phyloP scores from a whole-genome alignment of 2,329 filamentous ascomycete genomes.

The Colletotrichum tropicale region DNA sequence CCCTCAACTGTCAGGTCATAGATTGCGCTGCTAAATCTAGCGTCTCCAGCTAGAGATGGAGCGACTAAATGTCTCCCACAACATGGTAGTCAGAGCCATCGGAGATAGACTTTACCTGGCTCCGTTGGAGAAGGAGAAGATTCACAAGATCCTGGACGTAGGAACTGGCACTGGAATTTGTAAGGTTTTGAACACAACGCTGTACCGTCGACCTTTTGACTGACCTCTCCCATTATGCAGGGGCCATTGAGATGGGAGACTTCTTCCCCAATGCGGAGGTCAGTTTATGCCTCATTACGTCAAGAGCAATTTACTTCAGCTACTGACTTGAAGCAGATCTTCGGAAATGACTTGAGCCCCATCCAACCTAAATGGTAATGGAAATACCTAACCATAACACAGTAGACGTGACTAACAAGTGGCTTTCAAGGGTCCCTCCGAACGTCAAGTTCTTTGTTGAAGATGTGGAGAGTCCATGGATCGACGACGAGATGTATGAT shows the following conservation, averaged over 20 bases:
- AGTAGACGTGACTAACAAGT: neutral
- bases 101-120: neutral
- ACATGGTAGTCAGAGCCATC: neutral
- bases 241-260: conserved; percentile 45
- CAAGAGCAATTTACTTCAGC: neutral
- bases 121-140: neutral
- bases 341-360: conserved; percentile 33
- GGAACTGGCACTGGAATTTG: conserved; percentile 58
- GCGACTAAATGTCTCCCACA: neutral
- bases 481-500: conserved; percentile 28
- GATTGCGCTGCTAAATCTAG: neutral
- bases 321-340: conserved; percentile 31
- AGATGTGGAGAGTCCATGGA: conserved; percentile 34
- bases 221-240: neutral
- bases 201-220: fast-evolving
- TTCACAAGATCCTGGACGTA: conserved; percentile 54
- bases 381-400: fast-evolving
- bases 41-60: neutral
- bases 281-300: neutral
- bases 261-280: conserved; percentile 1
- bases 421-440: conserved; percentile 27
- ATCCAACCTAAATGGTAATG: conserved; percentile 32
- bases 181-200: neutral
- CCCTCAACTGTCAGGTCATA: neutral
- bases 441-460: conserved; percentile 42